Base-by-base conservation (phyloP, 805 yeast species). In the Priceomyces castillae region DNA sequence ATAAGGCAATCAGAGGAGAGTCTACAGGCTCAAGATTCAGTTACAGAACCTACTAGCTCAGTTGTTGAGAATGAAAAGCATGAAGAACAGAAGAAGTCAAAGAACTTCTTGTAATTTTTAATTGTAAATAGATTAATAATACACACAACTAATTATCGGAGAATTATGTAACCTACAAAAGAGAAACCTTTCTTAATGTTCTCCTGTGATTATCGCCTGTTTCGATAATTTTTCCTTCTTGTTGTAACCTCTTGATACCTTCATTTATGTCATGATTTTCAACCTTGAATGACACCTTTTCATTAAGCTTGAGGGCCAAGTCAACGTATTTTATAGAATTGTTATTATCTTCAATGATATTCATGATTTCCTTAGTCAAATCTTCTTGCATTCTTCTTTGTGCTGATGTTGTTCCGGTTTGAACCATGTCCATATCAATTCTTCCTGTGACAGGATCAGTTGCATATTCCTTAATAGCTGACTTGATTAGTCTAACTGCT, bases 401-500 rank as follows among this genome's bases (percentile, higher is more conserved):
- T 3, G 92, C 87, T 1, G 87, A 76, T 0, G 97, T 86, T 37
- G 90, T 90, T 38, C 98, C 99, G 0, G 98, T 94, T 67, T 92
- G 97, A 22, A 94, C 90, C 61, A 94, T 73, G 62, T 90, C 97
- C 97, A 94, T 90, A 61, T 94, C 99, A 52, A 94, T 94, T 56
- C 94, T 80, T 23, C 99, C 99, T 0, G 99, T 92, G 28, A 84
- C 73, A 18, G 99, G 99, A 68, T 94, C 99, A 2, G 97, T 94
- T 12, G 99, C 99, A 62, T 94, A 94, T 51, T 94, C 98, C 62
- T 94, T 94, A 51, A 94, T 87, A 11, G 99, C 99, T 2, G 95
- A 80, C 54, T 86, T 82, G 60, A 92, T 94, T 52, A 94, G 73
- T 52, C 99, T 78, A 2, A 90, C 97, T 0, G 98, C 96, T 62